Conservation (phyloP, 2,329 filamentous ascomycete genomes). For the Trichoderma cornu-damae region DNA sequence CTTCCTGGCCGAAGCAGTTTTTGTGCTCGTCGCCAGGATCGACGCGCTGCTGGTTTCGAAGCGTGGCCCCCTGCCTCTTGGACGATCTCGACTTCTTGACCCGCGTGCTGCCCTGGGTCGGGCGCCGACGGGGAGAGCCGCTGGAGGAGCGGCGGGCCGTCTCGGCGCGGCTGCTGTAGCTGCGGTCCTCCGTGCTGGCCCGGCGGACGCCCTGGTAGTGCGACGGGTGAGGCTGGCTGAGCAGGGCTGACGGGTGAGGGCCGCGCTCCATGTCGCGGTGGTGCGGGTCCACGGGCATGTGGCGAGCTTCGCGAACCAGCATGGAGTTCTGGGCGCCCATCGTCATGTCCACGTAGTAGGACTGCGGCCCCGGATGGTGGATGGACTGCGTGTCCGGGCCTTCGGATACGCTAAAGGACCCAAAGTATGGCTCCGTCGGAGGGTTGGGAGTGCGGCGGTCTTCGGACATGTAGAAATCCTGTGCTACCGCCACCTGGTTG, state of each 20-base stretch:
- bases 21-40: conserved; percentile 31
- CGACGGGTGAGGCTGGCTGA: conserved; percentile 24
- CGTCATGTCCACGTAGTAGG: conserved; percentile 28
- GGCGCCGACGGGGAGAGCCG: conserved; percentile 28
- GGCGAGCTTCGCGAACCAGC: conserved; percentile 23
- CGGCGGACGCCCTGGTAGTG: conserved; percentile 25
- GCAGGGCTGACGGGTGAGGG: conserved; percentile 21
- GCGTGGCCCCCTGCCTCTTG: conserved; percentile 16
- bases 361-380: conserved; percentile 23
- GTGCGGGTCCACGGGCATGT: conserved; percentile 26
- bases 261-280: conserved; percentile 25
- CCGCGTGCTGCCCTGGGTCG: conserved; percentile 23
- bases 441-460: conserved; percentile 37
- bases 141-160: conserved; percentile 24
- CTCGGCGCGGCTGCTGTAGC: conserved; percentile 1
- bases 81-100: conserved; percentile 27
- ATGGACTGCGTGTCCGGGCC: conserved; percentile 26
- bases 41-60: conserved; percentile 18
- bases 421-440: conserved; percentile 34
- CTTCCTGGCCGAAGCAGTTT: conserved; percentile 34
- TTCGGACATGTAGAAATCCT: conserved; percentile 38
- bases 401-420: conserved; percentile 35
- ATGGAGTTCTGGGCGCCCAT: conserved; percentile 28
- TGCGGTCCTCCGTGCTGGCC: conserved; percentile 24
- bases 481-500: conserved; percentile 33